Evolutionary conservation across 202 grass and related monocot species (phyloP), one percentile per base, ranked within the genome.

Genomic region (Carex sylvatica): DNA sequence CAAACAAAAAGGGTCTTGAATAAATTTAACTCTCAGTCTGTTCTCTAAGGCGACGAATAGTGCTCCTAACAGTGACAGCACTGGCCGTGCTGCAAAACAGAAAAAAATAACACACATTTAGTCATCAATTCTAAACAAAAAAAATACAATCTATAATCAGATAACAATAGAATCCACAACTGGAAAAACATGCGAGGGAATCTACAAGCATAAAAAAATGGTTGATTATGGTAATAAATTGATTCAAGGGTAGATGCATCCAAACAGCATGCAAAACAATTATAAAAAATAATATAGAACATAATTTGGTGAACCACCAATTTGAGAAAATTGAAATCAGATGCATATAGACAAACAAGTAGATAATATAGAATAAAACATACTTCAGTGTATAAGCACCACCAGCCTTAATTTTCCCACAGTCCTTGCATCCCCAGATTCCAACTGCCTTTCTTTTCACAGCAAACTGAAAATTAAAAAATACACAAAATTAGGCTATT

Each of bases 331-430:
- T 33, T 46, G 55, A 24, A 38, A 7, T 65, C 12, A 58, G 8
- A 36, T 33, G 15, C 6, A 77, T 12, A 10, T 12, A 10, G n/a
- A 55, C 24, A 60, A 31, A 77, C 6, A 38, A 14, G 54, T 9
- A 18, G 14, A 66, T 33, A 38, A 6, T 13, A 20, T 62, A 33
- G 30, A 6, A 74, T 1, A 23, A 9, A 26, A 80, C 78, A 70
- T 84, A 98, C 95, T 98, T 95, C 85, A 98, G 81, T 19, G 95
- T 98, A 60, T 98, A 95, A 64, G 95, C 93, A 83, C 96, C 96
- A 0, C 93, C 93, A 23, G 95, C 92, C 87, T 98, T 98, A n/a
- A 98, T 87, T 80, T 98, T 98, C 2, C 95, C 95, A 0, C 91
- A 95, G 56, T 91, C 92, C 84, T 98, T 95, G 89, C 92, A 98